phyloP scores from a whole-genome alignment of 2,329 filamentous ascomycete genomes.

The Cylindrodendrum hubeiense region DNA sequence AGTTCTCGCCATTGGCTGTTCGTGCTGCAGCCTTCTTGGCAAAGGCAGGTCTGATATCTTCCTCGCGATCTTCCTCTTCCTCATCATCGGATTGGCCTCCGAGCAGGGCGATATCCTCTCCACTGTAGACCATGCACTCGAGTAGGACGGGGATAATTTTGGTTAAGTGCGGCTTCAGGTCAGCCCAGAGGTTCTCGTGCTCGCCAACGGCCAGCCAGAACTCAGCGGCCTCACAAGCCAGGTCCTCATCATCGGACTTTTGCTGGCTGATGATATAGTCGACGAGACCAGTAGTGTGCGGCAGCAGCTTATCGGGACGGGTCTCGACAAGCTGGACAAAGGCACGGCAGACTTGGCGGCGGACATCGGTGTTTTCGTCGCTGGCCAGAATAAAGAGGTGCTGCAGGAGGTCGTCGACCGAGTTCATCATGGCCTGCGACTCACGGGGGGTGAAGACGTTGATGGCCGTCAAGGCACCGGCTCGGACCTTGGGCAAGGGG shows the following conservation, averaged over 20 bases:
- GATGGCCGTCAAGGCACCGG: slow-evolving; percentile 84
- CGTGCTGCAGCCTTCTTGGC: slow-evolving; percentile 77
- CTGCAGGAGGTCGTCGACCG: slow-evolving; percentile 84
- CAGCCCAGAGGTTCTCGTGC: slow-evolving; percentile 82
- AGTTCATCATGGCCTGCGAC: slow-evolving; percentile 83
- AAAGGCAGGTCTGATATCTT: slow-evolving; percentile 95
- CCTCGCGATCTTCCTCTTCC: slow-evolving; percentile 87
- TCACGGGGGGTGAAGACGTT: slow-evolving; percentile 92
- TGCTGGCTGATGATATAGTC: slow-evolving; percentile 95
- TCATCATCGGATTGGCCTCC: slow-evolving; percentile 90
- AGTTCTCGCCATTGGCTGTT: slow-evolving; percentile 65
- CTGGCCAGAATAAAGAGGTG: slow-evolving; percentile 85
- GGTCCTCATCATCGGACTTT: slow-evolving; percentile 85
- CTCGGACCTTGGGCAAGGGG: slow-evolving; percentile 80
- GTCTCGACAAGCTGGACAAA: slow-evolving; percentile 94
- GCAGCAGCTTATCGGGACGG: slow-evolving; percentile 88
- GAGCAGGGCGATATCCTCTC: slow-evolving; percentile 89
- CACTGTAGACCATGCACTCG: slow-evolving; percentile 95
- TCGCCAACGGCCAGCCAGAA: slow-evolving; percentile 97
- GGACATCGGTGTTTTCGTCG: slow-evolving; percentile 84
- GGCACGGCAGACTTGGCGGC: slow-evolving; percentile 91
- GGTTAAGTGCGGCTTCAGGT: slow-evolving; percentile 80
- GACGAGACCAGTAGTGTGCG: slow-evolving; percentile 88
- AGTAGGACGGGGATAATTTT: slow-evolving; percentile 92
- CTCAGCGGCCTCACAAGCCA: slow-evolving; percentile 94